Percentiles rank a stretch among this genome's conserved stretches.
phyloP scores from a whole-genome alignment of 2,329 filamentous ascomycete species.

The Exserohilum turcica region DNA sequence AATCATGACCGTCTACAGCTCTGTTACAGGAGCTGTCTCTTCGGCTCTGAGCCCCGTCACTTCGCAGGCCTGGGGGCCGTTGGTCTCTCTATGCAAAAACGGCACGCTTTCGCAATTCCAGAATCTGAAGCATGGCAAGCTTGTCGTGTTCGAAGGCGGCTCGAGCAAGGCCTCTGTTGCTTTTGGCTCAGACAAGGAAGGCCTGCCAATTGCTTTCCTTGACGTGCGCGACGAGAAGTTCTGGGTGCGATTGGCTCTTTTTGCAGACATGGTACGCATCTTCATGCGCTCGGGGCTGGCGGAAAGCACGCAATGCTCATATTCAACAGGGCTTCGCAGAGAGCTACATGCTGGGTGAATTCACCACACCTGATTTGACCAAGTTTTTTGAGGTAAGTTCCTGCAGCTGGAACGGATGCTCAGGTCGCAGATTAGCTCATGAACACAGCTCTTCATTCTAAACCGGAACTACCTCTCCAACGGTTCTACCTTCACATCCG shows the following conservation, averaged over 20 bases:
- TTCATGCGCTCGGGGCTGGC: not conserved
- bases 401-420: not conserved
- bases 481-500: conserved; percentile 66
- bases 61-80: conserved; percentile 55
- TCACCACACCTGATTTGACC: conserved; percentile 69
- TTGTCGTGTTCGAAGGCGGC: conserved; percentile 53
- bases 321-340: conserved; percentile 65
- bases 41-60: conserved; percentile 51
- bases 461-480: conserved; percentile 70
- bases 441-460: conserved; percentile 67
- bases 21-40: conserved; percentile 46
- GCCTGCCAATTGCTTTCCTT: conserved; percentile 58
- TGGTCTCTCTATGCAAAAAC: conserved; percentile 54
- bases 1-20: conserved; percentile 45
- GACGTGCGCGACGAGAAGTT: conserved; percentile 69
- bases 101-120: conserved; percentile 54
- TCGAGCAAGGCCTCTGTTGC: conserved; percentile 51
- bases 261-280: conserved; percentile 68
- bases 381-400: conserved; percentile 66
- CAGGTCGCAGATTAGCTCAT: conserved; percentile 20
- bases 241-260: conserved; percentile 71
- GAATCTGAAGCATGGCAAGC: conserved; percentile 53
- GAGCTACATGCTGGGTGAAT: conserved; percentile 74
- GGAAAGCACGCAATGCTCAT: not conserved
- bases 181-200: conserved; percentile 49